These are phyloP conservation scores for Amanita inopinata DNA, from an alignment of 768 basidiomycete species.

Conservation along the genomic window DNA sequence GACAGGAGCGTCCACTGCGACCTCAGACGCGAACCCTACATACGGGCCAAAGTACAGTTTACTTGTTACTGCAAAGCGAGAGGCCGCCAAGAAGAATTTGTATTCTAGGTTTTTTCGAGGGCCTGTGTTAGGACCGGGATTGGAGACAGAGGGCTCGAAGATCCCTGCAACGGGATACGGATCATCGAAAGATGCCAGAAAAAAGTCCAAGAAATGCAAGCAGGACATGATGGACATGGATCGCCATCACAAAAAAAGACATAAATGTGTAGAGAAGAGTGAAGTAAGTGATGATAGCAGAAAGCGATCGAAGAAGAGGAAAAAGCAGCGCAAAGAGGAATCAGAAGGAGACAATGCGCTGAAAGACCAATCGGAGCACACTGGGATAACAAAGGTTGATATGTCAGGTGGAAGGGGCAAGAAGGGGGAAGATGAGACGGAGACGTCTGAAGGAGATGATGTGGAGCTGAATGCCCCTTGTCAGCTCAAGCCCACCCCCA, in stretches of 20 bases:
- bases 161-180: not conserved
- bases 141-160: not conserved
- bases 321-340: constrained; percentile 12
- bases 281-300: no score
- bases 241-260: no score
- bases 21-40: constrained; percentile 14
- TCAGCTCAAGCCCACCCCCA: no score
- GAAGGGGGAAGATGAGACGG: no score
- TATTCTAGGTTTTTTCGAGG: constrained; percentile 82
- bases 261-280: no score
- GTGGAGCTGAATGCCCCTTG: no score
- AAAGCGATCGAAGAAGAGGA: constrained; percentile 11
- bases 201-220: no score
- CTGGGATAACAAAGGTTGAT: no score
- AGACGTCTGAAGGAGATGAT: no score
- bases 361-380: no score
- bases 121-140: constrained; percentile 33
- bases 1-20: constrained; percentile 34
- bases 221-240: no score
- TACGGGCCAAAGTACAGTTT: constrained; percentile 34
- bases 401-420: no score
- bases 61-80: constrained; percentile 59
- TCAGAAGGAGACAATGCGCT: not conserved
- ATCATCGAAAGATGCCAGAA: not conserved
- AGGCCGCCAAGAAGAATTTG: constrained; percentile 63